Evolutionary conservation across 768 basidiomycete species (phyloP).

Genomic region (Neoboletus brunneissimus): DNA sequence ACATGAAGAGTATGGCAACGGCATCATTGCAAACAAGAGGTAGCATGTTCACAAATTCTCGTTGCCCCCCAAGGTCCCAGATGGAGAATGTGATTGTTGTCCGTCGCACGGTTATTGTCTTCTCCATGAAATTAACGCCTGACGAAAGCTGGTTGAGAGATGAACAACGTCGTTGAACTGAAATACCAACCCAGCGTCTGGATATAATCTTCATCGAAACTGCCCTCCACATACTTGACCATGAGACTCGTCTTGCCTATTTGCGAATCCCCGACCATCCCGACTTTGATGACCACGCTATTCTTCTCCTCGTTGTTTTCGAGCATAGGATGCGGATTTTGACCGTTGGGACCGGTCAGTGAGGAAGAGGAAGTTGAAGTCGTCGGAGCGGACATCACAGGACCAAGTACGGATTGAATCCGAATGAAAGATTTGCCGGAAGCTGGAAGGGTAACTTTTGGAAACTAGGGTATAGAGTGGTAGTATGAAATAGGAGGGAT

Average conservation of each 20-base stretch:
- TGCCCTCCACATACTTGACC: slow-evolving; percentile 99
- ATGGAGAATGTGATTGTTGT: slow-evolving; percentile 99
- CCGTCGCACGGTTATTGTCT: slow-evolving; percentile 96
- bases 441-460: slow-evolving; percentile 16
- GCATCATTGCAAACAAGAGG: slow-evolving; percentile 98
- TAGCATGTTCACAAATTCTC: slow-evolving; percentile 99
- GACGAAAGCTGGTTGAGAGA: slow-evolving; percentile 8
- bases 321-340: slow-evolving; percentile 46
- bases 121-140: slow-evolving; percentile 99
- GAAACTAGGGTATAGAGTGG: slow-evolving; percentile 27
- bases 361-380: slow-evolving; percentile 44
- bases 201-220: slow-evolving; percentile 99
- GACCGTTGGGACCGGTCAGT: slow-evolving; percentile 50
- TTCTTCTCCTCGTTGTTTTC: slow-evolving; percentile 76
- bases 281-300: slow-evolving; percentile 96
- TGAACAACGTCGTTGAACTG: neutral
- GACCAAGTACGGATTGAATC: slow-evolving; percentile 17
- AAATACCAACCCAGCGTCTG: slow-evolving; percentile 85
- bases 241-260: slow-evolving; percentile 99
- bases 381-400: slow-evolving; percentile 48
- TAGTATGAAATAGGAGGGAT: slow-evolving; percentile 24
- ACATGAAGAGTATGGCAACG: slow-evolving; percentile 99
- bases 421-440: slow-evolving; percentile 18
- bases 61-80: slow-evolving; percentile 96
- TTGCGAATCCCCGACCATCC: slow-evolving; percentile 99